phyloP scores from a whole-genome alignment of 2,329 filamentous ascomycete genomes.

The Xylariomycetidae sp. region DNA sequence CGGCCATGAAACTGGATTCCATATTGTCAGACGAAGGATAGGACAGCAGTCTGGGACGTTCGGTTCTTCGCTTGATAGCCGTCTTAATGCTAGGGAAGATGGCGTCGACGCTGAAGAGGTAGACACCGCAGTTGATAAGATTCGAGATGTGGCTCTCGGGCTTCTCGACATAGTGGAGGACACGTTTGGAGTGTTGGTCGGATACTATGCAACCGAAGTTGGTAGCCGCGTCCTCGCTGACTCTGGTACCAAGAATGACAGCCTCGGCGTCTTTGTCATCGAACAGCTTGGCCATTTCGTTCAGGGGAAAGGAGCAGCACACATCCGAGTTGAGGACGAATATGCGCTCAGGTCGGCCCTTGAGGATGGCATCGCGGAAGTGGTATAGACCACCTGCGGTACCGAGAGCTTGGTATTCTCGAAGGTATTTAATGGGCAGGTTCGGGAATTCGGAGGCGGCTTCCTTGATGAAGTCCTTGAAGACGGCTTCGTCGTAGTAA shows the following conservation, averaged over 20 bases:
- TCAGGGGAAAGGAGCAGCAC: conserved; percentile 95
- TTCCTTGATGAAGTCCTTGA: conserved; percentile 97
- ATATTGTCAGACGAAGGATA: conserved; percentile 96
- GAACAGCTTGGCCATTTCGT: conserved; percentile 92
- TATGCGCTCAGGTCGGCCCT: conserved; percentile 88
- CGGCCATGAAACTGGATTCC: conserved; percentile 55
- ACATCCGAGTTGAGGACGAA: conserved; percentile 98
- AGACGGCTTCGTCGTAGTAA: conserved; percentile 96
- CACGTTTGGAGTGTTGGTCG: conserved; percentile 87
- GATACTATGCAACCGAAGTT: conserved; percentile 99
- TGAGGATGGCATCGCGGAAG: conserved; percentile 97
- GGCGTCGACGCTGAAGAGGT: conserved; percentile 91
- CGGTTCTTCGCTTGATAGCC: conserved; percentile 91
- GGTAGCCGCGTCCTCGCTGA: conserved; percentile 82
- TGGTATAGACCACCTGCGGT: conserved; percentile 97
- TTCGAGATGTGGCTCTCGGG: conserved; percentile 96
- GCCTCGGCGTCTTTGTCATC: conserved; percentile 95
- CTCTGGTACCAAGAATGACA: conserved; percentile 88
- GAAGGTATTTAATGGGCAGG: conserved; percentile 88
- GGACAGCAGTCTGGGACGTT: conserved; percentile 85
- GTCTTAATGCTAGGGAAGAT: conserved; percentile 94
- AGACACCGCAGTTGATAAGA: conserved; percentile 98
- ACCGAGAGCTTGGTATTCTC: conserved; percentile 94
- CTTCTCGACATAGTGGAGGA: conserved; percentile 99
- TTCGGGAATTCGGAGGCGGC: conserved; percentile 78